These are phyloP conservation scores for Abrus pulchellus DNA, from an alignment of 306 rosid genomes.

Conservation along the genomic window DNA sequence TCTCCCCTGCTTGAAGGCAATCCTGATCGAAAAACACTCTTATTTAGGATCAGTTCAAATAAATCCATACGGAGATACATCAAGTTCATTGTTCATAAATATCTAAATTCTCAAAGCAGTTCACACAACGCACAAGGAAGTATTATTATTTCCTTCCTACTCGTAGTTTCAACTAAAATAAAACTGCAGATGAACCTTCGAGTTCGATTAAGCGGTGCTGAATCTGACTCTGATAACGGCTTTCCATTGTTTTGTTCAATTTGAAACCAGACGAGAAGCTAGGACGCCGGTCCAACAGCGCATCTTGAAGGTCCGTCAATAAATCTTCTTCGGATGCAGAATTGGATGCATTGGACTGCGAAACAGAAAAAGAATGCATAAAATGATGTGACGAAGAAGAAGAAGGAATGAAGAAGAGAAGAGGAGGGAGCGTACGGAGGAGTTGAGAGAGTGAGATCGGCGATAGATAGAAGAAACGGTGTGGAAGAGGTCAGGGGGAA, in stretches of 20 bases:
- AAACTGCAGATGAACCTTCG: conserved; percentile 59
- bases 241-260: conserved; percentile 58
- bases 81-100: neutral
- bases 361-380: conserved; percentile 4
- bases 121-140: neutral
- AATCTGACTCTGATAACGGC: conserved; percentile 63
- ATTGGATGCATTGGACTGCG: conserved; percentile 54
- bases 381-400: neutral
- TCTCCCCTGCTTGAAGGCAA: conserved; percentile 89
- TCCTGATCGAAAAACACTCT: conserved; percentile 56
- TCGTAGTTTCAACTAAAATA: neutral
- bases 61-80: neutral
- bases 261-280: conserved; percentile 57
- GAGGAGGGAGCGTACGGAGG: neutral
- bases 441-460: conserved; percentile 20
- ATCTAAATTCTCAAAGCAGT: neutral
- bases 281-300: conserved; percentile 62
- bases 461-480: conserved; percentile 49
- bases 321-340: conserved; percentile 45
- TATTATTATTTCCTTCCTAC: neutral
- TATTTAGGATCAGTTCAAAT: conserved; percentile 5
- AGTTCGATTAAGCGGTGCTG: conserved; percentile 74
- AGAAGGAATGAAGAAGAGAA: neutral
- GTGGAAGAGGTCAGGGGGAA: conserved; percentile 48
- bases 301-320: conserved; percentile 70